Evolutionary conservation across 306 rosid species (phyloP).

Genomic region (Crotalaria pallida): DNA sequence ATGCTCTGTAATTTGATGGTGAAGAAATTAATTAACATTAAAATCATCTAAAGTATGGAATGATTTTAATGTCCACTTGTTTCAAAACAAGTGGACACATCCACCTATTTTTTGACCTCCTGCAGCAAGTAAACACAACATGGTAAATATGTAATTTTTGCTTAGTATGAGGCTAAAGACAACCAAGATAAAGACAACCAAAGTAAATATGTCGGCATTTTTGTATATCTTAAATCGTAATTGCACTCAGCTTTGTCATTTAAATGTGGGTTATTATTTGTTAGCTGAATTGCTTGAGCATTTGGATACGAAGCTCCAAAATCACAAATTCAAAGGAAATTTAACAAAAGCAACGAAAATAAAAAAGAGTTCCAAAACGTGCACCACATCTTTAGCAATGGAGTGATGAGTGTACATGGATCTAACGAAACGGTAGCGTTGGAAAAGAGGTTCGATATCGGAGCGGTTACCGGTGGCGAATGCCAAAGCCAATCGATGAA

Average conservation of each 20-base stretch:
- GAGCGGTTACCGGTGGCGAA: conserved; percentile 71
- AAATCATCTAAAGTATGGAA: too few species aligned
- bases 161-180: too few species aligned
- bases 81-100: too few species aligned
- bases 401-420: conserved; percentile 88
- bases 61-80: too few species aligned
- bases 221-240: conserved; percentile 10
- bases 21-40: too few species aligned
- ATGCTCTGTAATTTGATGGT: too few species aligned
- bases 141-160: too few species aligned
- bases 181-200: too few species aligned
- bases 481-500: conserved; percentile 81
- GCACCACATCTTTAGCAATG: conserved; percentile 99
- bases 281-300: conserved; percentile 1
- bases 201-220: conserved; percentile 8
- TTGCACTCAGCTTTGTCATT: conserved; percentile 4
- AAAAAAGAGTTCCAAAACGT: conserved; percentile 11
- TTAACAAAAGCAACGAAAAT: neutral
- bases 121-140: too few species aligned
- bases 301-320: neutral
- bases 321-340: neutral
- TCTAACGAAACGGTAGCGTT: conserved; percentile 72
- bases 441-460: conserved; percentile 59
- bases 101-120: too few species aligned
- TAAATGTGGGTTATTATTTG: neutral